Evolutionary conservation across 179 eudicot species (phyloP), one percentile per base, ranked within the genome.

Genomic region (Beta lomatogona): DNA sequence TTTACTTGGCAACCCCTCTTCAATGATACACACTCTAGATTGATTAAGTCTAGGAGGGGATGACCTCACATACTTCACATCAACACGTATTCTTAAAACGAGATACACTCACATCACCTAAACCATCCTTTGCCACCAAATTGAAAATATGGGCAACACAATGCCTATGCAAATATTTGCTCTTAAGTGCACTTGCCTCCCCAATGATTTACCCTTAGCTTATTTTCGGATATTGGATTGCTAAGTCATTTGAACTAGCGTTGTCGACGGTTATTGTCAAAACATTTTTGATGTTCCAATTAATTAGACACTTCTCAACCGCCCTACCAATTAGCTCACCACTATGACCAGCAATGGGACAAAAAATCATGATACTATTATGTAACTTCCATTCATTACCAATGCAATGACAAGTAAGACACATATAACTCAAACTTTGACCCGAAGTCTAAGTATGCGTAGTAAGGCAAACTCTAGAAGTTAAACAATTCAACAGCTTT

Each of bases 341-440:
- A 19, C 36, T 6, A 71, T 71, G 58, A 45, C 75, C 58, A 9
- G 15, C 2, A 6, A 48, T 11, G 1, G 58, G 75, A 22, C 75
- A n/a, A 71, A 25, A 65, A 65, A 28, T 65, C 6, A 21, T 21
- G 9, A 65, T 65, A 0, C 11, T 65, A 11, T 71, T 71, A 50
- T 71, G 75, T 25, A 71, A 71, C 1, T 11, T 71, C 59, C 54
- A 71, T n/a, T 50, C 6, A 71, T 71, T 59, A 71, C 50, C 75
- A 71, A 71, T 71, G n/a, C 48, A 71, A 50, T 48, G 59, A 1
- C 10, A 2, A 19, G 75, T 71, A 2, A 50, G 59, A 19, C 59
- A 41, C 75, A 71, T 71, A 50, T 71, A 48, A 50, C 59, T 50
- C 11, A 71, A 16, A 3, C n/a, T 71, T 48, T 71, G 59, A 4